phyloP scores from a whole-genome alignment of 352 stramenopile genomes.

The Globisporangium ultimum region DNA sequence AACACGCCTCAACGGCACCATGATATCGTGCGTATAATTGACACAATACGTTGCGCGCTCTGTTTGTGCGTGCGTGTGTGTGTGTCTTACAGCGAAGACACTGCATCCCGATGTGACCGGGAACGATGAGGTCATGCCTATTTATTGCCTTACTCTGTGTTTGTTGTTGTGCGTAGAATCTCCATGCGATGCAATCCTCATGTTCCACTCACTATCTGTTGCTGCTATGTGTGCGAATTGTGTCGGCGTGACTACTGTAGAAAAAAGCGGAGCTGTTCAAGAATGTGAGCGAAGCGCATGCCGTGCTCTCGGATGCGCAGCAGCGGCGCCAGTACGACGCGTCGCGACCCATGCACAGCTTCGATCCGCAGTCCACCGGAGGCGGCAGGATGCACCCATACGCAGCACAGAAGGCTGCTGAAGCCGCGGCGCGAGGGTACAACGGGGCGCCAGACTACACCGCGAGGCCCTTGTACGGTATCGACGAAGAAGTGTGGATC shows the following conservation, averaged over 20 bases:
- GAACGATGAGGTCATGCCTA: slow-evolving; percentile 46
- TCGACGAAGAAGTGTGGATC: slow-evolving; percentile 83
- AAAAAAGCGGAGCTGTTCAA: slow-evolving; percentile 85
- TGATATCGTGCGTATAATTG: background rate
- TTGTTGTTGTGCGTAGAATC: no score
- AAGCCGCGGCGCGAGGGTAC: slow-evolving; percentile 26
- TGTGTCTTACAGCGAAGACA: slow-evolving; percentile 44
- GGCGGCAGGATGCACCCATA: slow-evolving; percentile 54
- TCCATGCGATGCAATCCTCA: no score
- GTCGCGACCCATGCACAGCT: slow-evolving; percentile 37
- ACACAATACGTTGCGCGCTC: background rate
- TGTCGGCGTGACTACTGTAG: no score
- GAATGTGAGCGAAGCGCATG: slow-evolving; percentile 74
- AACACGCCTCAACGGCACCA: background rate
- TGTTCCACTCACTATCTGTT: background rate
- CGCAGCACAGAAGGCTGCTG: slow-evolving; percentile 26
- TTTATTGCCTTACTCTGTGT: background rate
- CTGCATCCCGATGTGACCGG: slow-evolving; percentile 85
- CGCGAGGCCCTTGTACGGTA: slow-evolving; percentile 45
- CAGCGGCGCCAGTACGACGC: slow-evolving; percentile 67
- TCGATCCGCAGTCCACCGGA: slow-evolving; percentile 36
- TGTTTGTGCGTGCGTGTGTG: background rate
- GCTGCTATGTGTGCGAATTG: no score
- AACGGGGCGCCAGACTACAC: slow-evolving; percentile 9
- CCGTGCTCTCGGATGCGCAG: slow-evolving; percentile 64